These are phyloP conservation scores for Ophiostoma ulmi DNA, from an alignment of 2,329 filamentous ascomycete genomes.

Conservation along the genomic window DNA sequence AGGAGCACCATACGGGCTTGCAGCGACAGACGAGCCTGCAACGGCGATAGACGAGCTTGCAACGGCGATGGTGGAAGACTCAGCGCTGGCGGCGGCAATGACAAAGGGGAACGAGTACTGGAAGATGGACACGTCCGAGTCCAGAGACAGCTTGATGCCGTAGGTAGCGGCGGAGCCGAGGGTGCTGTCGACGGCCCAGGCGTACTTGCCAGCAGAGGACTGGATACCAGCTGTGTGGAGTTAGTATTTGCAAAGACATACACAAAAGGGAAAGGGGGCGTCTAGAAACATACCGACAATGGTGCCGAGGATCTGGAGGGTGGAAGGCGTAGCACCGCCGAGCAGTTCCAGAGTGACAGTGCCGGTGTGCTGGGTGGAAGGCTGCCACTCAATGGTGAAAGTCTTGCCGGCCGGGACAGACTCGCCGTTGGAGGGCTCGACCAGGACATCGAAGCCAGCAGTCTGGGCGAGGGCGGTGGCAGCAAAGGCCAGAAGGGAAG, in stretches of 20 bases:
- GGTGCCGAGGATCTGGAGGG: constrained; percentile 39
- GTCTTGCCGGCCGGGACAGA: constrained; percentile 45
- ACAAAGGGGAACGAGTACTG: constrained; percentile 61
- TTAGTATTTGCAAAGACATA: not conserved
- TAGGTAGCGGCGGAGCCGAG: constrained; percentile 48
- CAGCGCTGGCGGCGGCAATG: constrained; percentile 38
- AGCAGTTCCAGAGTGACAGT: constrained; percentile 51
- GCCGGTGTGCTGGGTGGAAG: constrained; percentile 39
- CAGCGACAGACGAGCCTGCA: constrained; percentile 2
- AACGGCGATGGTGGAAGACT: not conserved
- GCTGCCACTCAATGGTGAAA: constrained; percentile 49
- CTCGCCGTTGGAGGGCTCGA: constrained; percentile 42
- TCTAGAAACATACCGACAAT: constrained; percentile 48
- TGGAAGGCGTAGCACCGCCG: constrained; percentile 44
- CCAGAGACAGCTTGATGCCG: constrained; percentile 52
- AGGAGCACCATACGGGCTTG: too few species aligned
- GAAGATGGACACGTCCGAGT: constrained; percentile 46
- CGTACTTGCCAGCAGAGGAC: constrained; percentile 43
- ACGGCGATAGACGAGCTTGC: constrained; percentile 1
- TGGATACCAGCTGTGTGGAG: constrained; percentile 41
- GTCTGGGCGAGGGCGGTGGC: constrained; percentile 50
- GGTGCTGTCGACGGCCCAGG: constrained; percentile 46
- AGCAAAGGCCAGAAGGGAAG: constrained; percentile 49
- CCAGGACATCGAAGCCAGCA: constrained; percentile 52
- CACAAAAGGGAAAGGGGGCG: not conserved